Evolutionary conservation across 129 eudicot species (phyloP), one percentile per base, ranked within the genome.

Genomic region (carrot (Daucus carota)): DNA sequence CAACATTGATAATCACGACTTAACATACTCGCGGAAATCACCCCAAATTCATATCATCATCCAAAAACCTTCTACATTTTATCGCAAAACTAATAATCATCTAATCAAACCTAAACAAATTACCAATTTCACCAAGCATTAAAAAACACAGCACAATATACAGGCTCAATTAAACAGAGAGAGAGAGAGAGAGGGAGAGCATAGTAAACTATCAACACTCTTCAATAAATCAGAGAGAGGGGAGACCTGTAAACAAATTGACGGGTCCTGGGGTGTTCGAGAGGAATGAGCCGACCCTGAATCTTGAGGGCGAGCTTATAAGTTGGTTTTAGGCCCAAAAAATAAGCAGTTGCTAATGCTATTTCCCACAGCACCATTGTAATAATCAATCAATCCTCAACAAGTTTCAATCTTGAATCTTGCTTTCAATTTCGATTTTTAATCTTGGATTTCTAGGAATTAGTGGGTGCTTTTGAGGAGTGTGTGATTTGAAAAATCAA

Each of bases 301-400:
- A 89, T 83, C 79, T 70, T 87, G 72, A 89, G 86, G 63, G 92
- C 96, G 48, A 91, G 88, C 73, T 78, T 86, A 85, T 90, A 89
- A 8, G 98, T 89, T 74, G 97, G 85, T 75, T 82, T 91, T 45
- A 93, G 78, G 32, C 98, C 98, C 84, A 93, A 69, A 84, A 93
- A 89, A 79, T 93, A 93, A 32, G 98, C 98, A 22, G 97, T 91
- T 65, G 85, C 96, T 77, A 91, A 80, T 75, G 98, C 88, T 20
- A 93, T 86, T 80, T 93, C 98, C 98, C 98, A 93, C 40, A 93
- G 70, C 85, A 93, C 98, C 98, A 93, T 93, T 72, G 16, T 80
- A 1, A n/a, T n/a, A n/a, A n/a, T n/a, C n/a, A n/a, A n/a, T n/a
- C 4, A 8, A n/a, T 54, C 15, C 59, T 14, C 26, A 20, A 50